These are phyloP conservation scores for Monilinia vaccinii-corymbosi DNA, from an alignment of 2,329 filamentous ascomycete species.

Conservation along the genomic window DNA sequence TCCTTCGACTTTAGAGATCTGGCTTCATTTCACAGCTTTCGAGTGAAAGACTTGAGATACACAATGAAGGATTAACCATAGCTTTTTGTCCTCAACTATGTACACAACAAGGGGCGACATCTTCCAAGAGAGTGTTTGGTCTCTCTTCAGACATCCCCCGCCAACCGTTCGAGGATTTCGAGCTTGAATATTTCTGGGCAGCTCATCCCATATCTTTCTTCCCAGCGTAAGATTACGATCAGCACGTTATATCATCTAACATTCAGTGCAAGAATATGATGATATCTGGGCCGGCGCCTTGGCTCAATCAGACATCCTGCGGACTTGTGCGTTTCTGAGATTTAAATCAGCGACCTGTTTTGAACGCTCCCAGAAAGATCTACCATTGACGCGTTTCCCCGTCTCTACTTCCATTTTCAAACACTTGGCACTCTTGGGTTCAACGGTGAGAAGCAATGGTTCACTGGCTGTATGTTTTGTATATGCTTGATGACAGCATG, in stretches of 20 bases:
- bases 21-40: not conserved
- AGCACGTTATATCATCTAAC: not conserved
- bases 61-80: no score
- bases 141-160: not conserved
- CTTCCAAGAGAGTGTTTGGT: not conserved
- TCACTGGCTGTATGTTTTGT: not conserved
- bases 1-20: not conserved
- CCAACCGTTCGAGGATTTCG: not conserved
- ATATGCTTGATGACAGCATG: not conserved
- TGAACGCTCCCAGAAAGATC: not conserved
- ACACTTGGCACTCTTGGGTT: not conserved
- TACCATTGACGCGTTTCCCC: not conserved
- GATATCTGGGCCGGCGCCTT: not conserved
- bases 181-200: not conserved
- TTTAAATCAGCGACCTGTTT: not conserved
- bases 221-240: not conserved
- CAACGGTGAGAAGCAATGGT: constrained; percentile 2
- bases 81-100: no score
- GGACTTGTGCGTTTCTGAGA: not conserved
- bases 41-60: not conserved
- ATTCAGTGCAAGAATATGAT: not conserved
- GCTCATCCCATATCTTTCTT: not conserved
- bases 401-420: not conserved
- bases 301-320: not conserved
- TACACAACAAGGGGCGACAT: not conserved